Evolutionary conservation across 139 green algal species (phyloP).

Genomic region (Desmodesmus armatus): DNA sequence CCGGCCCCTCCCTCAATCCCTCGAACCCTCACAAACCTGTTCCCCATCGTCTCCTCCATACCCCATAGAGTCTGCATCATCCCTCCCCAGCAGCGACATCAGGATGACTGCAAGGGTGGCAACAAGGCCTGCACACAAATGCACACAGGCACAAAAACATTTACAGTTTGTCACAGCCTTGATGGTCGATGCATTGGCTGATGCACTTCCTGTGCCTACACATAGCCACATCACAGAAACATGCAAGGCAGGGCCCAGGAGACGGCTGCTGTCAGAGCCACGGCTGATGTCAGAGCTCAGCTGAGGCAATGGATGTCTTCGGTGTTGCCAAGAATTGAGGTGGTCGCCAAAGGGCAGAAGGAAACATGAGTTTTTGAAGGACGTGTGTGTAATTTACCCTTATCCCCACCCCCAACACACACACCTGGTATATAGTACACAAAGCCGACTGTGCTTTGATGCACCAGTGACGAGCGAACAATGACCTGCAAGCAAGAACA

Average conservation of each 20-base stretch:
- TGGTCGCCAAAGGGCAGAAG: too few species aligned
- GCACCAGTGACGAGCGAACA: background rate
- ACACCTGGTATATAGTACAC: constrained; percentile 23
- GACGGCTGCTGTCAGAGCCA: too few species aligned
- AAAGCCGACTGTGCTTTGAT: background rate
- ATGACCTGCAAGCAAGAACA: too few species aligned
- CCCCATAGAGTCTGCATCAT: constrained; percentile 9
- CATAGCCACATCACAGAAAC: too few species aligned
- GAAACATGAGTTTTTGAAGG: too few species aligned
- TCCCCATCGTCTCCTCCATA: constrained; percentile 18
- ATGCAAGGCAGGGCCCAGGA: too few species aligned
- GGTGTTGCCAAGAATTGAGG: too few species aligned
- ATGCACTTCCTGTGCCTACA: too few species aligned
- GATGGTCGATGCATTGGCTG: too few species aligned
- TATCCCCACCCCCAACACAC: background rate
- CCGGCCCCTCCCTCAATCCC: background rate
- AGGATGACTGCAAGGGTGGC: constrained; percentile 28
- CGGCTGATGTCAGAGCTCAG: too few species aligned
- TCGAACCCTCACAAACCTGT: background rate
- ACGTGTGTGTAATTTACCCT: background rate
- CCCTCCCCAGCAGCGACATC: background rate
- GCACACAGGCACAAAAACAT: background rate
- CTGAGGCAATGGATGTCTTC: too few species aligned
- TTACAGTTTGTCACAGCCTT: background rate
- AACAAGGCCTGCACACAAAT: background rate